Evolutionary conservation across 345 rosid species (phyloP), one percentile per base, ranked within the genome.

Genomic region (Eucalyptus pauciflora): DNA sequence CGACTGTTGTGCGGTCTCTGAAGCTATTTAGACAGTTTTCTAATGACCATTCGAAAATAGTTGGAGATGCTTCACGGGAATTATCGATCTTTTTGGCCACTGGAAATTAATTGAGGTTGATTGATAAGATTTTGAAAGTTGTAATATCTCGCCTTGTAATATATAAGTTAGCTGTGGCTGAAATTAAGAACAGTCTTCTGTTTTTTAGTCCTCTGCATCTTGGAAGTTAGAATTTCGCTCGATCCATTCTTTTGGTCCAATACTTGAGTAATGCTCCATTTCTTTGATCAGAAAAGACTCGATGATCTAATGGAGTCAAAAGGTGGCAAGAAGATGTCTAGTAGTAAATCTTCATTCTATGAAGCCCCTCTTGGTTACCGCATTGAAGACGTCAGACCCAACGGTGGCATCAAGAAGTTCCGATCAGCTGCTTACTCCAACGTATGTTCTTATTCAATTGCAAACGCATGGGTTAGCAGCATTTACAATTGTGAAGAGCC

Each of bases 371-470:
- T 97, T 41, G 98, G 96, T 88, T 97, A 96, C 93, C 91, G 95
- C 97, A 97, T 95, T 91, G 98, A 97, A 94, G 99, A 97, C 97
- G 85, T 97, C 90, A 93, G 98, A 88, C 99, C 99, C 20, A 93
- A 93, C 92, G 97, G 99, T 69, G 99, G 96, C 92, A 95, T 96
- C 95, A 94, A 93, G 97, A 97, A 97, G 90, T 97, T 95, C 95
- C 91, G 96, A 94, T 95, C 98, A 91, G 97, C 97, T 95, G 99
- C 96, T 13, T 97, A 96, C 97, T 97, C 98, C 90, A 97, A 97
- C 94, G 99, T 96, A 86, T 80, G 96, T 90, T 41, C 50, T 67
- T 24, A 6, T 62, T 60, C 51, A 22, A 54, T 71, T 71, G 46
- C 83, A 71, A 18, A 71, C 7, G 12, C 46, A 71, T 37, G 41